Evolutionary conservation across 495 filamentous ascomycete genomes (phyloP).

Genomic region (Aspergillus mulundensis): DNA sequence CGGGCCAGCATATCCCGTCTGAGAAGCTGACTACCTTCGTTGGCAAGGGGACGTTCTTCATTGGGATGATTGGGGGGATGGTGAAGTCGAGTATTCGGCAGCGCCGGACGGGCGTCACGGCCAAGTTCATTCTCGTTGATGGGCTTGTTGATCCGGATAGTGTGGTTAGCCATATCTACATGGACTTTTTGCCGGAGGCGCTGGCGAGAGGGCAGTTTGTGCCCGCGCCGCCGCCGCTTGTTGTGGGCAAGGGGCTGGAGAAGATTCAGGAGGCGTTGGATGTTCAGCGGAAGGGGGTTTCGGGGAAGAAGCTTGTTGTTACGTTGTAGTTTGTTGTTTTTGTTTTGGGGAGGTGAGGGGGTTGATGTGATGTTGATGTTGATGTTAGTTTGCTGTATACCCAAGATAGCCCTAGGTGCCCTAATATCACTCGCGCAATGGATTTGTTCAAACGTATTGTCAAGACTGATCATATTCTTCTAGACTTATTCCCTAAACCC

Average conservation of each 20-base stretch:
- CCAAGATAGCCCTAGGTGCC: not conserved
- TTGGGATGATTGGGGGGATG: not conserved
- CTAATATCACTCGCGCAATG: not conserved
- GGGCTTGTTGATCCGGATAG: not conserved
- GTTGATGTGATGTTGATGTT: too few species aligned
- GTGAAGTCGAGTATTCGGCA: not conserved
- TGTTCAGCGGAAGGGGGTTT: not conserved
- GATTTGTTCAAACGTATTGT: not conserved
- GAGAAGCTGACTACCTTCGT: not conserved
- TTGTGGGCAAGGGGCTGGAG: not conserved
- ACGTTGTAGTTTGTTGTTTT: not conserved
- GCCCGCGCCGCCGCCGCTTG: not conserved
- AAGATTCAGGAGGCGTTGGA: slow-evolving; percentile 1
- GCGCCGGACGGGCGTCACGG: not conserved
- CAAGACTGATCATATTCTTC: too few species aligned
- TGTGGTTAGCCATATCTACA: not conserved
- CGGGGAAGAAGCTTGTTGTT: slow-evolving; percentile 4
- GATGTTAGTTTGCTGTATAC: not conserved
- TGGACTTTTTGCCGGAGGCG: not conserved
- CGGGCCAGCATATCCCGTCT: not conserved
- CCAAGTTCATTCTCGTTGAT: not conserved
- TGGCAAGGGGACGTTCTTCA: not conserved
- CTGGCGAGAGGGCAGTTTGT: not conserved
- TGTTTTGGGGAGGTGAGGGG: too few species aligned
- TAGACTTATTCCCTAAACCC: too few species aligned